Conservation (phyloP, 2,329 filamentous ascomycete genomes). For the Trematosphaeria pertusa region DNA sequence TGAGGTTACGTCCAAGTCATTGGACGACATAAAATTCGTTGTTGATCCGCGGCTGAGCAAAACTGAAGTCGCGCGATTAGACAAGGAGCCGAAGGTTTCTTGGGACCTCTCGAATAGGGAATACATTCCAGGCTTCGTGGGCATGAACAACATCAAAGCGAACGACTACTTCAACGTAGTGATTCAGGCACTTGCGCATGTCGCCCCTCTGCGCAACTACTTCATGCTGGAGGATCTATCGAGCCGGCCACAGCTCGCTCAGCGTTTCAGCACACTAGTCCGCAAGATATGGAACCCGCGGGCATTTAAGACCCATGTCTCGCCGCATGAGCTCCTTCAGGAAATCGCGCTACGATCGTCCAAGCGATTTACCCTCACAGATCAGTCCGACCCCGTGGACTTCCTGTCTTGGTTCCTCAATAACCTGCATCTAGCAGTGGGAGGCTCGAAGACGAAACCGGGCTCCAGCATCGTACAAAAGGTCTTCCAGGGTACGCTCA, state of each 20-base stretch:
- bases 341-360: slow-evolving; percentile 89
- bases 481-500: slow-evolving; percentile 90
- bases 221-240: slow-evolving; percentile 86
- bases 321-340: slow-evolving; percentile 94
- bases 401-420: slow-evolving; percentile 98
- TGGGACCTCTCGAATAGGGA: slow-evolving; percentile 83
- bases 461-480: slow-evolving; percentile 86
- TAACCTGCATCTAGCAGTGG: slow-evolving; percentile 88
- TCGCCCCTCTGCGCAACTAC: slow-evolving; percentile 87
- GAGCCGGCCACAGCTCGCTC: slow-evolving; percentile 78
- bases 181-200: slow-evolving; percentile 89
- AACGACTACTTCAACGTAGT: slow-evolving; percentile 99
- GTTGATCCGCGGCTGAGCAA: slow-evolving; percentile 87
- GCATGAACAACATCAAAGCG: slow-evolving; percentile 99
- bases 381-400: slow-evolving; percentile 93
- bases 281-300: slow-evolving; percentile 98
- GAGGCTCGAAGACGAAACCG: slow-evolving; percentile 86
- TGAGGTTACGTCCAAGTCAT: slow-evolving; percentile 90
- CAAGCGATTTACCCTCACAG: slow-evolving; percentile 89
- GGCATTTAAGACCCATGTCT: slow-evolving; percentile 96
- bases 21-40: slow-evolving; percentile 98
- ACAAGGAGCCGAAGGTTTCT: slow-evolving; percentile 68
- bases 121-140: slow-evolving; percentile 93
- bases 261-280: slow-evolving; percentile 86
- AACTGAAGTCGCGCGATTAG: slow-evolving; percentile 79